Base-by-base conservation (phyloP, 2,329 filamentous ascomycete species). In the Trichoderma atrobrunneum region DNA sequence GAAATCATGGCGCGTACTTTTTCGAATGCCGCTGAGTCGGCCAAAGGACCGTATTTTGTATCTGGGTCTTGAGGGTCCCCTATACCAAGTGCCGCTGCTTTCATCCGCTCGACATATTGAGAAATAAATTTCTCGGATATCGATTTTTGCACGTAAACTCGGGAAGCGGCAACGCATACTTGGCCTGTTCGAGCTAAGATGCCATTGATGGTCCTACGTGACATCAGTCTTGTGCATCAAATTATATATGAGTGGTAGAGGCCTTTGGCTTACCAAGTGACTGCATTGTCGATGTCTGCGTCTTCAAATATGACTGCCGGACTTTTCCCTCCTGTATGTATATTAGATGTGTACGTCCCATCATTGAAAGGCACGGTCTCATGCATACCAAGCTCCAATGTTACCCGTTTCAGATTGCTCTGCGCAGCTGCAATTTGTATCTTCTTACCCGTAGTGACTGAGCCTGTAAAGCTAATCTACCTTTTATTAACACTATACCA, bases 381-480 rank as follows among this genome's bases (percentile, higher is more conserved):
- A 14, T 92, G 92, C 62, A 90, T 90, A 30, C 90, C 90, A 1
- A 90, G 87, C 80, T 92, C 90, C 21, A 91, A 84, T 2, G 87
- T 89, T 14, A 91, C 86, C 76, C 90, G 90, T 81, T 91, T 92
- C 76, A 90, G 79, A 73, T 88, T 88, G 7, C 86, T 92, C 1
- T 86, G 83, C 3, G 90, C 86, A 0, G 92, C 91, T 78, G 88
- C 87, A 77, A 92, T 91, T 87, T 93, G 92, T 70, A 95, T 93
- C 71, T 89, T 84, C 70, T 89, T 87, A 1, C 91, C 93, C 0
- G 92, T 93, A 3, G 84, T 85, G 2, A 90, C 92, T 8, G 89
- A 92, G 30, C 93, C 93, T 0, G 93, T 95, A 76, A 95, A 95
- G 1, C 62, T 65, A 6, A 65, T 65, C 62, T 65, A 11, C 1